A percentile compares a stretch with the other conserved stretches of the same genome.
Conservation (phyloP, 2,329 filamentous ascomycete species). For the Aspergillus sclerotialis region DNA sequence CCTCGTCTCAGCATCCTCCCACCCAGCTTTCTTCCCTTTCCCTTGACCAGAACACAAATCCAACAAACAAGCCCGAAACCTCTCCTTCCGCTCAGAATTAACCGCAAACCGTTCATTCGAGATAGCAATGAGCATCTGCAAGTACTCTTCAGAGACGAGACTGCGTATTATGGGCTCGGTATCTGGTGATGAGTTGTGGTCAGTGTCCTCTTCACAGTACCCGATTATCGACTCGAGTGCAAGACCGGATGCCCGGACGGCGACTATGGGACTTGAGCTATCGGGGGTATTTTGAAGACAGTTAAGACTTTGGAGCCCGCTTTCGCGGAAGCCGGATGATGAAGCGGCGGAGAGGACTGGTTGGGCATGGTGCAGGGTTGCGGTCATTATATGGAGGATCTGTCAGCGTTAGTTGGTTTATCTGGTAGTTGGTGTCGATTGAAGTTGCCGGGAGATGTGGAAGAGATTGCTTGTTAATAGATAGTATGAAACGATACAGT, state of each 20-base stretch:
- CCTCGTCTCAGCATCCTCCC: no score
- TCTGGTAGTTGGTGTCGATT: conserved; percentile 7
- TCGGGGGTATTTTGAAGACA: conserved; percentile 31
- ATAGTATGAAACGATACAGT: no score
- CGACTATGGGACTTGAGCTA: conserved; percentile 64
- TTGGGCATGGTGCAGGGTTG: conserved; percentile 69
- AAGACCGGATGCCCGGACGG: conserved; percentile 75
- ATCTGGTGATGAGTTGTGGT: conserved; percentile 20
- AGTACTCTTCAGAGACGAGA: conserved; percentile 60
- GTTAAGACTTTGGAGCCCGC: conserved; percentile 64
- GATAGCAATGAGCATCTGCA: conserved; percentile 60
- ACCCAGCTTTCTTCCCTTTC: no score
- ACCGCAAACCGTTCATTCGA: conserved; percentile 55
- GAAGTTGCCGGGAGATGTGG: no score
- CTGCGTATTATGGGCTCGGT: conserved; percentile 39
- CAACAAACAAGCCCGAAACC: conserved; percentile 28
- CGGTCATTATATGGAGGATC: conserved; percentile 83
- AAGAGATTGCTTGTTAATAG: no score
- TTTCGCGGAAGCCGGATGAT: conserved; percentile 81
- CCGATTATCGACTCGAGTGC: conserved; percentile 77
- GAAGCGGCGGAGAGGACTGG: conserved; percentile 67
- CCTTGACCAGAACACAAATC: conserved; percentile 16
- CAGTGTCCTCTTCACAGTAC: conserved; percentile 26
- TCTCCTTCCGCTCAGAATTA: conserved; percentile 33
- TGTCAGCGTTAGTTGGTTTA: conserved; percentile 35